Percentiles rank a stretch among this genome's conserved stretches.
phyloP scores from a whole-genome alignment of 108 stramenopile species.

The Nannochloropsis oceanica region DNA sequence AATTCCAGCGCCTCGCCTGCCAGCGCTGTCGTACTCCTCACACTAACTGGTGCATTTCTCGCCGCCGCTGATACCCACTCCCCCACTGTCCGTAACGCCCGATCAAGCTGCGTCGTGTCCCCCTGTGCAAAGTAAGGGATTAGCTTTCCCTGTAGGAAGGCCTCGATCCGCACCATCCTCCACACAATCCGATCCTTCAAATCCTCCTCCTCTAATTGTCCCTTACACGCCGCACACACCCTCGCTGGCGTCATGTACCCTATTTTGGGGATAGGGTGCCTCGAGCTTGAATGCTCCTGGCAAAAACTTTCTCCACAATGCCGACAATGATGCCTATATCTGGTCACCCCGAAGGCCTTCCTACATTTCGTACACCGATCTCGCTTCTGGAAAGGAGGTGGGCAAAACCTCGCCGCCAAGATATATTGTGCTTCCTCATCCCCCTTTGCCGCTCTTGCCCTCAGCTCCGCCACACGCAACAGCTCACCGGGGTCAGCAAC shows the following conservation, averaged over 20 bases:
- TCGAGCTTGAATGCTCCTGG: slow-evolving; percentile 44
- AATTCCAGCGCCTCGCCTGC: slow-evolving; percentile 82
- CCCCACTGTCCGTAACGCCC: slow-evolving; percentile 23
- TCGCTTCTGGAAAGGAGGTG: slow-evolving; percentile 4
- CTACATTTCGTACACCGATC: slow-evolving; percentile 37
- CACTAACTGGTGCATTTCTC: background rate
- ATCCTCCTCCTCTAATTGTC: slow-evolving; percentile 49
- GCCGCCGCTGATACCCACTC: slow-evolving; percentile 37
- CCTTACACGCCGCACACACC: slow-evolving; percentile 63
- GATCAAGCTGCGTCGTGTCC: slow-evolving; percentile 14
- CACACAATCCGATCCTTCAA: slow-evolving; percentile 57
- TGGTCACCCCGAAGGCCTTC: slow-evolving; percentile 57
- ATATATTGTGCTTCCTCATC: slow-evolving; percentile 25
- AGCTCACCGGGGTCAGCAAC: background rate
- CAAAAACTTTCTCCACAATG: slow-evolving; percentile 66
- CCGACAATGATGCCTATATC: slow-evolving; percentile 77
- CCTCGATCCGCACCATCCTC: slow-evolving; percentile 14
- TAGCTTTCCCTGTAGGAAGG: slow-evolving; percentile 2
- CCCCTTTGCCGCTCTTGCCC: slow-evolving; percentile 4
- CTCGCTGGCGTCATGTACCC: slow-evolving; percentile 63
- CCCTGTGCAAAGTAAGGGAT: slow-evolving; percentile 28
- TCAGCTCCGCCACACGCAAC: slow-evolving; percentile 15
- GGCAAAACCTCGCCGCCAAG: slow-evolving; percentile 14
- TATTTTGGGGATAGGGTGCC: slow-evolving; percentile 56
- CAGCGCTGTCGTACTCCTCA: slow-evolving; percentile 22